Conservation (phyloP, 306 rosid genomes). For the Rosa persica region DNA sequence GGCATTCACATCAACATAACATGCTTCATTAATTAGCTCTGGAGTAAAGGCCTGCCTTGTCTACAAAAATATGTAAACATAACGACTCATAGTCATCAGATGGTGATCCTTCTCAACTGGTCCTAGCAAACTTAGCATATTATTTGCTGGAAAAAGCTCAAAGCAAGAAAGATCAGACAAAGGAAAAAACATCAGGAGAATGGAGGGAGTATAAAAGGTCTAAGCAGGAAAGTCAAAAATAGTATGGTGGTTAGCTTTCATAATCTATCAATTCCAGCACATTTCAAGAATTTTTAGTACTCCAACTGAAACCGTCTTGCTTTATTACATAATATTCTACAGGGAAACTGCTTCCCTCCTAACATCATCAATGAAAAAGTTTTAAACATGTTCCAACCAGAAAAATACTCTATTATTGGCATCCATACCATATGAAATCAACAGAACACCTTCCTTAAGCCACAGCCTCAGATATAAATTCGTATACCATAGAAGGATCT, state of each 20-base stretch:
- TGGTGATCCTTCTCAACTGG: slow-evolving; percentile 8
- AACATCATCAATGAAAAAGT: background rate
- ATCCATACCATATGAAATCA: background rate
- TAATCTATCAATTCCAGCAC: background rate
- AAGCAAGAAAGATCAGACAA: background rate
- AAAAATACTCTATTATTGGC: background rate
- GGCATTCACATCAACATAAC: slow-evolving; percentile 76
- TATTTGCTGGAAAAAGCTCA: background rate
- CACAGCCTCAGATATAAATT: background rate
- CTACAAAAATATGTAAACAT: slow-evolving; percentile 46
- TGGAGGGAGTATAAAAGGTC: background rate
- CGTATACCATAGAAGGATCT: background rate
- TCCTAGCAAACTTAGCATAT: slow-evolving; percentile 5
- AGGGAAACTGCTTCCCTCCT: background rate
- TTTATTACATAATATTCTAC: background rate
- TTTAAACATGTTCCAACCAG: background rate
- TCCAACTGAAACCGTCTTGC: background rate
- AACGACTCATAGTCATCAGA: slow-evolving; percentile 1
- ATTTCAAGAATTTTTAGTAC: background rate
- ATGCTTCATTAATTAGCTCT: slow-evolving; percentile 77
- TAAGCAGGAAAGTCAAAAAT: background rate
- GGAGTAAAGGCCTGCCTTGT: slow-evolving; percentile 75
- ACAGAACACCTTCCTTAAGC: background rate
- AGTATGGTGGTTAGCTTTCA: background rate
- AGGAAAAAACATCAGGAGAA: background rate